These are phyloP conservation scores for Triangularia verruculosa DNA, from an alignment of 2,329 filamentous ascomycete genomes.

Conservation along the genomic window DNA sequence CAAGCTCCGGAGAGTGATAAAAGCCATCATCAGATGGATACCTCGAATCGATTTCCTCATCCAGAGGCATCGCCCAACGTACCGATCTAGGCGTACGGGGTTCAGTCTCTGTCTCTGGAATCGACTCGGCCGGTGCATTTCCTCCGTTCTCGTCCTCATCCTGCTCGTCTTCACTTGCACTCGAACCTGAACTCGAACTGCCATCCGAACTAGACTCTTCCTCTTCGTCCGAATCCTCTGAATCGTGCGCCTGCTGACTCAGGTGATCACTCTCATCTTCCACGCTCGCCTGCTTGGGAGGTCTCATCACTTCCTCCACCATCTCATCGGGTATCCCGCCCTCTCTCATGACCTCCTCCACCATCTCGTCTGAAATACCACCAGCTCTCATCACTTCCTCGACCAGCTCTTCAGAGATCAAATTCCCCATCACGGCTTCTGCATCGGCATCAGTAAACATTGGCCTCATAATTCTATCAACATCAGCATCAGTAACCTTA, in stretches of 20 bases:
- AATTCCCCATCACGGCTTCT: not conserved
- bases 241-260: not conserved
- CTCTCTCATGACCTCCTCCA: too few species aligned
- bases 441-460: not conserved
- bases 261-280: not conserved
- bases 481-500: not conserved
- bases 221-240: not conserved
- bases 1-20: not conserved
- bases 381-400: not conserved
- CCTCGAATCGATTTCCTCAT: not conserved
- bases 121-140: not conserved
- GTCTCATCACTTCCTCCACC: not conserved
- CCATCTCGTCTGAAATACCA: not conserved
- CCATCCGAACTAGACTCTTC: not conserved
- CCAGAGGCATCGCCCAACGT: not conserved
- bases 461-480: not conserved
- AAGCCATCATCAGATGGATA: not conserved
- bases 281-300: not conserved
- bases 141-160: not conserved
- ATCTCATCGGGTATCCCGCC: too few species aligned
- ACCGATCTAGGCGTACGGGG: not conserved
- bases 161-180: not conserved
- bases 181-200: not conserved
- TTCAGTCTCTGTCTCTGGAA: not conserved
- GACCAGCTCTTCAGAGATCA: not conserved